phyloP scores from a whole-genome alignment of 305 asterid genomes.

The Fraxinus dipetala region DNA sequence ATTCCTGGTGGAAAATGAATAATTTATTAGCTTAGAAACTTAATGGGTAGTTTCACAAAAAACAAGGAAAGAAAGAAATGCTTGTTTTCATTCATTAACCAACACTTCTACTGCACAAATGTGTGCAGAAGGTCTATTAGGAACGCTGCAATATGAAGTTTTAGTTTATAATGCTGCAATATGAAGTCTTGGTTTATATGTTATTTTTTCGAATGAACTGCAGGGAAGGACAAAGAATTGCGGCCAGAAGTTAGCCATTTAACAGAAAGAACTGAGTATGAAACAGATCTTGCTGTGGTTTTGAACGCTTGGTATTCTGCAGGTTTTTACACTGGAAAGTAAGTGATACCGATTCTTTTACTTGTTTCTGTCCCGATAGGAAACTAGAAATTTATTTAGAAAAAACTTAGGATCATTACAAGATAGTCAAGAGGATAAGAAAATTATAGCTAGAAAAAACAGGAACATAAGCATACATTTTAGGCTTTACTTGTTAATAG shows the following conservation, averaged over 20 bases:
- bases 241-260: slow-evolving; percentile 21
- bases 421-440: background rate
- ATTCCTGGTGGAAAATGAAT: background rate
- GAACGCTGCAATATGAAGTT: background rate
- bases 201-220: slow-evolving; percentile 15
- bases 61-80: background rate
- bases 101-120: background rate
- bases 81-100: background rate
- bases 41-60: background rate
- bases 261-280: slow-evolving; percentile 33
- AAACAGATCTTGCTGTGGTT: slow-evolving; percentile 55
- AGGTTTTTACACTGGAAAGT: slow-evolving; percentile 80
- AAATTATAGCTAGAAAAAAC: background rate
- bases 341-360: slow-evolving; percentile 28
- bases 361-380: background rate
- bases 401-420: background rate
- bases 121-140: background rate
- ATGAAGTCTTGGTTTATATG: background rate
- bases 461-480: background rate
- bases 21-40: background rate
- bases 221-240: slow-evolving; percentile 39
- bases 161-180: background rate
- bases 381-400: background rate
- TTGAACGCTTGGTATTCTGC: slow-evolving; percentile 78
- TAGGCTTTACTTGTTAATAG: background rate